Percentiles rank a stretch among this genome's conserved stretches.
These are phyloP conservation scores for Tulasnella calospora DNA, from an alignment of 768 basidiomycete genomes.

Conservation along the genomic window DNA sequence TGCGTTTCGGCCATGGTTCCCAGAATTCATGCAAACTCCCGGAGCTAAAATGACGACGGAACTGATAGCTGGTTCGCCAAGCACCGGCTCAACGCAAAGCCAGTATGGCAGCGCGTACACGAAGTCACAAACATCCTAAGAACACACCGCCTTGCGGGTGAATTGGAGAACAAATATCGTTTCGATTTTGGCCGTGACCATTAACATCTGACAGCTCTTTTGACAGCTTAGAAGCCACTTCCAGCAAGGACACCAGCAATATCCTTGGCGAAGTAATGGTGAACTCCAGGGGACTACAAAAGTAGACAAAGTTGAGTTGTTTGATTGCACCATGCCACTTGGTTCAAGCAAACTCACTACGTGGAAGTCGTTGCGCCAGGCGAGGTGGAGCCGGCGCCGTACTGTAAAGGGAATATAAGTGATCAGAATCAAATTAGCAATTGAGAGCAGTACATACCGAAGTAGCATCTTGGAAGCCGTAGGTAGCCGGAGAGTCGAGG, in stretches of 20 bases:
- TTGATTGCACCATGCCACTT: not conserved
- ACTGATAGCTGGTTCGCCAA: not conserved
- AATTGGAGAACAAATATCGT: not conserved
- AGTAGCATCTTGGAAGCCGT: conserved; percentile 51
- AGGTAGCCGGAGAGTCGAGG: conserved; percentile 46
- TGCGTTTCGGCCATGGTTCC: not conserved
- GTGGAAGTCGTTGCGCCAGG: conserved; percentile 22
- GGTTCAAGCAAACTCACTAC: conserved; percentile 4
- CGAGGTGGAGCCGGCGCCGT: conserved; percentile 8
- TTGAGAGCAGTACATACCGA: conserved; percentile 28
- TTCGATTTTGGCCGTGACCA: not conserved
- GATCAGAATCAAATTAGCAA: not conserved
- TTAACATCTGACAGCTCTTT: not conserved
- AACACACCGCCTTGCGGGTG: not conserved
- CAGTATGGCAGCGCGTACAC: no score
- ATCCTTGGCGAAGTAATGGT: not conserved
- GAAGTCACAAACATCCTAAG: not conserved
- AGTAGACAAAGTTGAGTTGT: not conserved
- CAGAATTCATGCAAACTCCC: not conserved
- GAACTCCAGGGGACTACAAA: not conserved
- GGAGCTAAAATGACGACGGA: not conserved
- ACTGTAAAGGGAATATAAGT: not conserved
- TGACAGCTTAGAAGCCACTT: not conserved
- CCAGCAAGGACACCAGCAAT: not conserved
- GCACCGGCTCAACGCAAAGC: not conserved